A percentile compares a stretch with the other conserved stretches of the same genome.
phyloP scores from a whole-genome alignment of 2,329 filamentous ascomycete species.

The Xylaria sp. region DNA sequence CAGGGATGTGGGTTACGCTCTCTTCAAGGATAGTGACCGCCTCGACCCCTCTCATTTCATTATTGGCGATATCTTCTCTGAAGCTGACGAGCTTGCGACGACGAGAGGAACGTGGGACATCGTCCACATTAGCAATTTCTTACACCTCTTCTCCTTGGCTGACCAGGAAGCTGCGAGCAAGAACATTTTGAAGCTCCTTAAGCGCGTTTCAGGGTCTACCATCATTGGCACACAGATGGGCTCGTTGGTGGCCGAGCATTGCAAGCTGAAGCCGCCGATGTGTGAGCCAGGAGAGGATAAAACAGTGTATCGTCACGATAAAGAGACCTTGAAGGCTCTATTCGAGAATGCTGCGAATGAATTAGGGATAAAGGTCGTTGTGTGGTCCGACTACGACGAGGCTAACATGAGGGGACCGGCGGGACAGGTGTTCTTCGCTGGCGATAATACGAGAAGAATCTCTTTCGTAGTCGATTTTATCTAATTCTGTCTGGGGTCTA shows the following conservation, averaged over 20 bases:
- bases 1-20: constrained; percentile 7
- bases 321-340: constrained; percentile 11
- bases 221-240: constrained; percentile 22
- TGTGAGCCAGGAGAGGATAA: constrained; percentile 20
- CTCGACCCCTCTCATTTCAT: constrained; percentile 19
- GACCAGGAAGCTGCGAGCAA: constrained; percentile 13
- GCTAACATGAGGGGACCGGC: background rate
- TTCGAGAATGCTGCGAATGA: constrained; percentile 8
- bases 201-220: constrained; percentile 13
- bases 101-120: constrained; percentile 23
- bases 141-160: constrained; percentile 20
- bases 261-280: constrained; percentile 10
- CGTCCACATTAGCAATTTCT: constrained; percentile 23
- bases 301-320: constrained; percentile 17
- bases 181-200: constrained; percentile 22
- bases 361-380: background rate
- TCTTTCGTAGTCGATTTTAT: too few species aligned
- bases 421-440: too few species aligned
- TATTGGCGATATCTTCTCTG: constrained; percentile 21
- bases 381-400: constrained; percentile 23
- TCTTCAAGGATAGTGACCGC: constrained; percentile 18
- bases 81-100: constrained; percentile 17
- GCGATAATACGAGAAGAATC: too few species aligned
- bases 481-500: too few species aligned
- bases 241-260: constrained; percentile 16